Evolutionary conservation across 2,329 filamentous ascomycete genomes (phyloP).

Genomic region (Colletotrichum sp.): DNA sequence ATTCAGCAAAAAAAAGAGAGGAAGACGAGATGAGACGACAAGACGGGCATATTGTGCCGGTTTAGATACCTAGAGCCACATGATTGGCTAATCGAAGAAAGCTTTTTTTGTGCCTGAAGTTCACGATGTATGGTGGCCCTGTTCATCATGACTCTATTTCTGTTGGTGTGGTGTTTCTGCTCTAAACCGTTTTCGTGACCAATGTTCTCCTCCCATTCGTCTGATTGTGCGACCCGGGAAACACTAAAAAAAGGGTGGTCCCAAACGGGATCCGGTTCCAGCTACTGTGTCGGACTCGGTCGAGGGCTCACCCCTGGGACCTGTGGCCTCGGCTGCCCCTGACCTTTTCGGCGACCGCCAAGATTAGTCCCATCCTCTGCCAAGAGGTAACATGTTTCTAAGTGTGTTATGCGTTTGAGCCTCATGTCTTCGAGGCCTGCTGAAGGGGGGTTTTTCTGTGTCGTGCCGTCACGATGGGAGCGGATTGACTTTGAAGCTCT

Average conservation of each 20-base stretch:
- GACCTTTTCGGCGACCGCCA: not conserved
- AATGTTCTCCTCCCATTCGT: not conserved
- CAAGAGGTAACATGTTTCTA: not conserved
- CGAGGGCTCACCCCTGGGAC: not conserved
- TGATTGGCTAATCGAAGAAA: not conserved
- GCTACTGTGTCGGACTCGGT: not conserved
- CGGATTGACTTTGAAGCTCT: not conserved
- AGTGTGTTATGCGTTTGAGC: not conserved
- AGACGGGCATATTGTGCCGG: not conserved
- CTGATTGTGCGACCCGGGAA: not conserved
- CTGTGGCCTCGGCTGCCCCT: not conserved
- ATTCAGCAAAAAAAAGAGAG: not conserved
- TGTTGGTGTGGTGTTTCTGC: not conserved
- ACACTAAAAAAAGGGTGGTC: not conserved
- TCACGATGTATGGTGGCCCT: not conserved
- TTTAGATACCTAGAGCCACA: slow-evolving; percentile 7
- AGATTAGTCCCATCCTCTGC: not conserved
- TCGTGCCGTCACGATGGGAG: not conserved
- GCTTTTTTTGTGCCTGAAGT: not conserved
- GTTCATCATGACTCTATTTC: not conserved
- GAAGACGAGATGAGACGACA: not conserved
- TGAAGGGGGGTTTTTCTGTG: not conserved
- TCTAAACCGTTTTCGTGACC: not conserved
- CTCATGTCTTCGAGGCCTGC: not conserved
- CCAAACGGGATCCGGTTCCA: slow-evolving; percentile 12